phyloP scores from a whole-genome alignment of 2,329 filamentous ascomycete genomes.

The Stagonosporopsis cucurbitacearum region DNA sequence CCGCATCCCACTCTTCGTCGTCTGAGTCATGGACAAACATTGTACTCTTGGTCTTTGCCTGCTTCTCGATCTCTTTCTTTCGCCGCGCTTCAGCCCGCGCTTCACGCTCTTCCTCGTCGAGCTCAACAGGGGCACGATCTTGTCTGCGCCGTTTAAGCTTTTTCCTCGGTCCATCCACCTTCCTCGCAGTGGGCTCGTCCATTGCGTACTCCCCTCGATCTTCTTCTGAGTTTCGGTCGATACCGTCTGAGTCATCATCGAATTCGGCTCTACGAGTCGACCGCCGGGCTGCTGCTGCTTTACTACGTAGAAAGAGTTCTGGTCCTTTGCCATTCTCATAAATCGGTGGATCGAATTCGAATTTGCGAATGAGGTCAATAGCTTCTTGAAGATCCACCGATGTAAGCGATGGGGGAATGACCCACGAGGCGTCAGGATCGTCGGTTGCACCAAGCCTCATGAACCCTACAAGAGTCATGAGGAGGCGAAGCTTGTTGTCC shows the following conservation, averaged over 20 bases:
- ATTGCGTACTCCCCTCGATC: conserved; percentile 69
- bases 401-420: conserved; percentile 71
- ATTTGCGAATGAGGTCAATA: conserved; percentile 75
- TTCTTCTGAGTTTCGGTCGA: conserved; percentile 61
- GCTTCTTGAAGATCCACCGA: conserved; percentile 71
- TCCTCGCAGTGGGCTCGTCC: conserved; percentile 68
- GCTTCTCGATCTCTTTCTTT: conserved; percentile 76
- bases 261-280: conserved; percentile 62
- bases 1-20: conserved; percentile 85
- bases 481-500: conserved; percentile 83
- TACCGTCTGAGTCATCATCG: conserved; percentile 72
- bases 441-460: conserved; percentile 71
- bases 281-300: conserved; percentile 57
- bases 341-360: conserved; percentile 77
- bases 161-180: conserved; percentile 61
- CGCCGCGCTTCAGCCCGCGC: conserved; percentile 67
- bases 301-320: conserved; percentile 79
- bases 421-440: conserved; percentile 77
- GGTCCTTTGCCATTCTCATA: conserved; percentile 79
- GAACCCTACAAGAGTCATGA: conserved; percentile 79
- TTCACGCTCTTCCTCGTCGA: conserved; percentile 66
- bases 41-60: conserved; percentile 81
- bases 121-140: conserved; percentile 60
- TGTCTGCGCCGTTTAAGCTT: conserved; percentile 65
- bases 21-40: conserved; percentile 83